Base-by-base conservation (phyloP, 352 stramenopile genomes). In the Globisporangium alternatum region DNA sequence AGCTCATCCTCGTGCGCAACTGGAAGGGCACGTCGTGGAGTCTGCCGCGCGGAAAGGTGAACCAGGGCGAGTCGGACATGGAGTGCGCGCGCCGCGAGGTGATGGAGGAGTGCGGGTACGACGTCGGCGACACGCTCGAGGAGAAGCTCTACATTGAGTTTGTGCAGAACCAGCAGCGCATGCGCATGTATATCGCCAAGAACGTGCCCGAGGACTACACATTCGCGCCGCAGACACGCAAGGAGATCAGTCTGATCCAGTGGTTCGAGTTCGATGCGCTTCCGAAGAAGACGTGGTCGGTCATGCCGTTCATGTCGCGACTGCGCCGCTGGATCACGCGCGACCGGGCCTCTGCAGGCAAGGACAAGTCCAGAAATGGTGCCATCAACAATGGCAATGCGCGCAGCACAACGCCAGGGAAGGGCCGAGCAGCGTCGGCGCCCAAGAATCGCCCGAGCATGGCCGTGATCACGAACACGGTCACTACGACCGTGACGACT, bases 41-140 rank as follows among this genome's bases (percentile, higher is more conserved):
- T n/a, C 90, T 98, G 49, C 93, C 93, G 8, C 83, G 89, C 10
- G 94, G 94, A 19, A 98, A 98, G 66, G 90, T 98, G 61, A 98
- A 98, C 72, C 80, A 98, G 56, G 86, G 84, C 25, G 94, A 98
- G 78, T 80, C 79, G 1, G 82, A 96, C 52, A 69, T 92, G 56
- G 88, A 93, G 49, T 97, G 90, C 58, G 94, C 94, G 28, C 77
- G 87, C 1, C 85, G 94, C 41, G 94, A 98, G 76, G 91, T 97
- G 58, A 74, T 92, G 37, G 94, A 98, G 70, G 94, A 98, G 68
- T 98, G 88, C 52, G 92, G 91, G 60, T 98, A 95, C 67, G 81
- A 89, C 37, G 89, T 97, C 43, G 74, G 78, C 45, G 72, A 96
- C 60, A 72, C 74, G n/a, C 72, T 98, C 12, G 71, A 69, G 3